Evolutionary conservation across 83 land plant species (phyloP), one percentile per base, ranked within the genome.

Genomic region (Diphasiastrum complanatum): DNA sequence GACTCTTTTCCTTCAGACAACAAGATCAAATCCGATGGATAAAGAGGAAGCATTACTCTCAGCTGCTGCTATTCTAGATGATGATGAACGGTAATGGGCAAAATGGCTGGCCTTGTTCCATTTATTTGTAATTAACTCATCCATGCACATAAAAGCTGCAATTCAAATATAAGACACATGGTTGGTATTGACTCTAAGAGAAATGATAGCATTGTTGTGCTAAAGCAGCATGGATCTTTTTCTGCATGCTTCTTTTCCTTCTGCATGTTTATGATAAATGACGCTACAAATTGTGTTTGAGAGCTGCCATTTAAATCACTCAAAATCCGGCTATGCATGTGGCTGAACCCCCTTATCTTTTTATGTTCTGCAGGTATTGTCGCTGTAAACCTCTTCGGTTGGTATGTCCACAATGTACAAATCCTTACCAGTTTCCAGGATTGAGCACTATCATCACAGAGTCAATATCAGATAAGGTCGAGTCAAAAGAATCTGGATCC

Each of bases 401-500:
- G 47, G 68, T 84, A 25, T 95, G 99, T 53, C 89, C 93, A 12
- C 79, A 85, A 50, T 95, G 96, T 70, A 74, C 79, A 19, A 36
- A 75, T 38, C 52, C 70, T 38, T 83, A 88, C 69, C 75, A 79
- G 3, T 92, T 89, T 51, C 81, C 95, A 19, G 68, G 90, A 46
- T 60, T 87, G 3, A 82, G 68, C 60, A 33, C 14, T 58, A 38
- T 14, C 41, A 38, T 14, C 6, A 14, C 14, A 14, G 41, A 38
- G 11, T 6, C 6, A 6, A 38, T 14, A 38, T 38, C 41, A 38
- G 14, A 38, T 6, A 6, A 38, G 14, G 14, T 33, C 16, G 19
- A 33, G 35, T 41, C 60, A 29, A 41, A 56, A 18, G 60, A 56
- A 5, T 56, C 33, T 23, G 47, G 36, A 6, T 72, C 58, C 38